Percentiles rank a stretch among this genome's conserved stretches.
phyloP scores from a whole-genome alignment of 371 early-diverging fungal species.

The Mucor mucedo region DNA sequence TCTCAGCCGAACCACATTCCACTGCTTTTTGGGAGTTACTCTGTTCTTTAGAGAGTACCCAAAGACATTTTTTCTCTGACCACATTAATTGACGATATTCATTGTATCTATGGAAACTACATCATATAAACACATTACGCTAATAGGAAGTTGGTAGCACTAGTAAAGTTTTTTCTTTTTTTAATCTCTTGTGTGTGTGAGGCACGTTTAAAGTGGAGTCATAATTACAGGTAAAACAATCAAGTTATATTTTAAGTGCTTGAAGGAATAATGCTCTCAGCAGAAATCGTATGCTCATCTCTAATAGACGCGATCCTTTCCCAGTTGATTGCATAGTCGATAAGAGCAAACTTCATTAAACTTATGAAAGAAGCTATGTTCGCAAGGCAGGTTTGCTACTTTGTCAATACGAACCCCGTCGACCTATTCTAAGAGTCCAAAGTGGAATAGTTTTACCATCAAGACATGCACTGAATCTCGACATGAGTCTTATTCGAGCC shows the following conservation, averaged over 20 bases:
- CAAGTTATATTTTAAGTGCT: slow-evolving; percentile 4
- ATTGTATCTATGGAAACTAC: slow-evolving; percentile 2
- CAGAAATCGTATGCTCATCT: slow-evolving; percentile 12
- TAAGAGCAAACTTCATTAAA: slow-evolving; percentile 9
- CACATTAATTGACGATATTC: slow-evolving; percentile 1
- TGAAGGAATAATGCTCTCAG: slow-evolving; percentile 8
- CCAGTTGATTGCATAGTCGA: slow-evolving; percentile 10
- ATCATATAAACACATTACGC: slow-evolving; percentile 3
- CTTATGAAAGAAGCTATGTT: slow-evolving; percentile 2
- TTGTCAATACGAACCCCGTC: not conserved
- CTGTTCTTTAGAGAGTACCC: slow-evolving; percentile 4
- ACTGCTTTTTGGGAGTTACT: slow-evolving; percentile 2
- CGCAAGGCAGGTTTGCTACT: not conserved
- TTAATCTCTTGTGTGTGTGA: slow-evolving; percentile 9
- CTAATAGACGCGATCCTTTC: slow-evolving; percentile 10
- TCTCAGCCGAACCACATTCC: slow-evolving; percentile 12
- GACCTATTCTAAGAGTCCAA: not conserved
- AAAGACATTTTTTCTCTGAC: slow-evolving; percentile 7
- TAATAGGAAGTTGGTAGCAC: slow-evolving; percentile 3
- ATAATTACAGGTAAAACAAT: not conserved
- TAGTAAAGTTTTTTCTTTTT: slow-evolving; percentile 7
- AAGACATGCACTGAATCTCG: too few species aligned
- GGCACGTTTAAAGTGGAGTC: not conserved
- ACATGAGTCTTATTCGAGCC: too few species aligned
- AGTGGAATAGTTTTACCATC: too few species aligned